Conservation (phyloP, 2,329 filamentous ascomycete species). For the Grosmannia huntii region DNA sequence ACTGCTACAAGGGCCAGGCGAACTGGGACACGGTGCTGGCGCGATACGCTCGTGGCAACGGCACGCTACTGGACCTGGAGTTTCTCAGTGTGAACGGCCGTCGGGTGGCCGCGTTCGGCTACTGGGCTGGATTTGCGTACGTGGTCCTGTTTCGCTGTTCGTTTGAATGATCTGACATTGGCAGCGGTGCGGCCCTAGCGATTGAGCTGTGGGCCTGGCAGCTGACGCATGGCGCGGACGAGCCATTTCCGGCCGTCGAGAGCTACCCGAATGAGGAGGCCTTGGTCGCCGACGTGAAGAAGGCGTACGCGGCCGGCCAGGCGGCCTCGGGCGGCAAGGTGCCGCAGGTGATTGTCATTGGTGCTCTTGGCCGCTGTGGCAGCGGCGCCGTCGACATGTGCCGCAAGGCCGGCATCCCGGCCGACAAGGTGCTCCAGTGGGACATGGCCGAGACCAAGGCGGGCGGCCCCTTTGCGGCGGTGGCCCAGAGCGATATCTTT, state of each 20-base stretch:
- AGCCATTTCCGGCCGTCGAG: slow-evolving; percentile 50
- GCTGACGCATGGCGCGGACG: slow-evolving; percentile 44
- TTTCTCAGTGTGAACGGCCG: slow-evolving; percentile 65
- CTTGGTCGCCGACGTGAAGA: slow-evolving; percentile 63
- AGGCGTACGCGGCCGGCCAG: slow-evolving; percentile 51
- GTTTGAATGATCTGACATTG: slow-evolving; percentile 6
- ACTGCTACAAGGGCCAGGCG: slow-evolving; percentile 65
- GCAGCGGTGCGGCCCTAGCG: slow-evolving; percentile 51
- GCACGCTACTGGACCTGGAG: slow-evolving; percentile 73
- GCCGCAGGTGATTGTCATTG: slow-evolving; percentile 73
- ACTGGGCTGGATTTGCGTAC: slow-evolving; percentile 61
- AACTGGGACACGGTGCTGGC: slow-evolving; percentile 72
- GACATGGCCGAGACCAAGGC: slow-evolving; percentile 70
- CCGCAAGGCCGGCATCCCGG: slow-evolving; percentile 57
- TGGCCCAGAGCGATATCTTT: slow-evolving; percentile 62
- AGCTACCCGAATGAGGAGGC: slow-evolving; percentile 63
- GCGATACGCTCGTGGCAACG: slow-evolving; percentile 63
- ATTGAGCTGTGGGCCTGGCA: slow-evolving; percentile 78
- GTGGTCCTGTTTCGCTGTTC: slow-evolving; percentile 13
- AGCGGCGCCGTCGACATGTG: slow-evolving; percentile 73
- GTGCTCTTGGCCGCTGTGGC: slow-evolving; percentile 72
- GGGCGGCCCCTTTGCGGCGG: slow-evolving; percentile 68
- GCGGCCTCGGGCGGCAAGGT: slow-evolving; percentile 45
- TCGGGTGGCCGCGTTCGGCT: slow-evolving; percentile 60
- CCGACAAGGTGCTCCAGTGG: slow-evolving; percentile 52